Evolutionary conservation across 495 filamentous ascomycete species (phyloP), one percentile per base, ranked within the genome.

Genomic region (Xylaria grammica): DNA sequence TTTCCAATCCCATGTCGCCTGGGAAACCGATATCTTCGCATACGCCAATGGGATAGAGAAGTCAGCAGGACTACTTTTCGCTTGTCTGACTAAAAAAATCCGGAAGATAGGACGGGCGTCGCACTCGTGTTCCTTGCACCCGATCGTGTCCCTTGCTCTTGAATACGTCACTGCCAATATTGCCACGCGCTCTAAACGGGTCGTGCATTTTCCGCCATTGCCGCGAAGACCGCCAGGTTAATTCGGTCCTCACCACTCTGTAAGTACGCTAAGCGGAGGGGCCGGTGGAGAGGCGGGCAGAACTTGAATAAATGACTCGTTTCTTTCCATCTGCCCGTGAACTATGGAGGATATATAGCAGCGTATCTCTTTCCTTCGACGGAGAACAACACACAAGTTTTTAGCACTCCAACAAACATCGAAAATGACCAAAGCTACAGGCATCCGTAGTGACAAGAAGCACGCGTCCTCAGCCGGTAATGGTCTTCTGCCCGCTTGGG

Each of bases 401-500:
- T 38, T 26, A 11, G 24, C 10, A 55, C 10, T 27, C 6, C 9
- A 7, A 22, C 1, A 27, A 40, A 27, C 10, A 44, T 27, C 36
- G 10, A 1, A 24, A 34, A 59, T 59, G 56, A 19, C 56, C 6
- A 17, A 36, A 11, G 5, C 29, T 11, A 45, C 22, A 45, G 17
- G 38, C n/a, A 45, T 9, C 3, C 38, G 15, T 13, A 3, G 7
- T 19, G 1, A 38, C 19, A 38, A 58, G 26, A 58, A 45, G 24
- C 54, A 44, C 15, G 15, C 13, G 19, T 2, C 36, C 11, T 19
- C 53, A 15, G 42, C 56, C n/a, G 27, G 17, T 15, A 19, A 27
- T 29, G 29, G 42, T 59, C 32, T 20, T 15, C 46, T 51, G 13
- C 58, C 58, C n/a, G 58, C 58, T 30, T 60, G 58, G 58, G 45